Percentiles rank a stretch among this genome's conserved stretches.
Conservation (phyloP, 2,329 filamentous ascomycete genomes). For the Curvularia verruculosa region DNA sequence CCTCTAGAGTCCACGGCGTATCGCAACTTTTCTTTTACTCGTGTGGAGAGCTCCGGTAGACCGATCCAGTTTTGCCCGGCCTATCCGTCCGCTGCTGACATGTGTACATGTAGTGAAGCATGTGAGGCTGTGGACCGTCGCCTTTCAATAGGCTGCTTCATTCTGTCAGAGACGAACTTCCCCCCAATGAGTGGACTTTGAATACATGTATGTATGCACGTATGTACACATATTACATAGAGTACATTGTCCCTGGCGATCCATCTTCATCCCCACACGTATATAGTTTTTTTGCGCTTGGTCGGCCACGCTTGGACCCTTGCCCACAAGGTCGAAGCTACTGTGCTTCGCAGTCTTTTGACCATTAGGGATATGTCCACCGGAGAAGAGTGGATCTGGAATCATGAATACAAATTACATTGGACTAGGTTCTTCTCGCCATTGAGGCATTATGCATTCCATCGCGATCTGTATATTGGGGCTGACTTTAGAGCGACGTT, state of each 20-base stretch:
- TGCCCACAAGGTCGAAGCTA: not conserved
- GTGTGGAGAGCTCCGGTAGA: conserved; percentile 1
- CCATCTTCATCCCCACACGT: conserved; percentile 12
- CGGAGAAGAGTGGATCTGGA: conserved; percentile 1
- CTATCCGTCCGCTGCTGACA: conserved; percentile 1
- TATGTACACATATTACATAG: not conserved
- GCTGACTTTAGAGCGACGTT: conserved; percentile 10
- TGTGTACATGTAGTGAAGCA: conserved; percentile 15
- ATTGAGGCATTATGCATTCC: conserved; percentile 2
- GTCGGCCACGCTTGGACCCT: conserved; percentile 5
- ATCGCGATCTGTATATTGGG: conserved; percentile 14
- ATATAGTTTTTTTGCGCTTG: conserved; percentile 7
- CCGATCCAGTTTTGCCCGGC: not conserved
- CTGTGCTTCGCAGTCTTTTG: conserved; percentile 18
- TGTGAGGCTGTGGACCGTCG: conserved; percentile 29
- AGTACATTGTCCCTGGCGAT: conserved; percentile 15
- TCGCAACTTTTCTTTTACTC: conserved; percentile 2
- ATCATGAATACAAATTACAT: conserved; percentile 7
- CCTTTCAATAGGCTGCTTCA: conserved; percentile 3
- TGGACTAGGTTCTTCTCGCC: not conserved
- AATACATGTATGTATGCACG: conserved; percentile 3
- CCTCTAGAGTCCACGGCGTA: conserved; percentile 3
- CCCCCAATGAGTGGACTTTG: not conserved
- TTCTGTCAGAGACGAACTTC: conserved; percentile 1
- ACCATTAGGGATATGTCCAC: not conserved